phyloP scores from a whole-genome alignment of 257 asterid species.

The Osmanthus fragrans region DNA sequence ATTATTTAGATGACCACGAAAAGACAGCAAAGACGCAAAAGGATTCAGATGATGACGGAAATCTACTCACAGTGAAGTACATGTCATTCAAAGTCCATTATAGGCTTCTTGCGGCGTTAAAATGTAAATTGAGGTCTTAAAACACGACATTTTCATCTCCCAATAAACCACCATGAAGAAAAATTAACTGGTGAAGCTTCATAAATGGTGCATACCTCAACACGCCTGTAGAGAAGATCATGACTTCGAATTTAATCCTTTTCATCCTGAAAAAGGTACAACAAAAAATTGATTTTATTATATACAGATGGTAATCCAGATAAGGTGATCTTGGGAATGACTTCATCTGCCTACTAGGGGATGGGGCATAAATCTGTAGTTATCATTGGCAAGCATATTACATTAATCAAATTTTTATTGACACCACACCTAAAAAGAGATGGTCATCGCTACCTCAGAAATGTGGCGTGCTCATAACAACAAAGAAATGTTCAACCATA shows the following conservation, averaged over 20 bases:
- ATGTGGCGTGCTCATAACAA: no score
- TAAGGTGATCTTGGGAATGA: neutral
- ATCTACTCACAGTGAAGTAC: neutral
- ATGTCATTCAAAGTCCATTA: neutral
- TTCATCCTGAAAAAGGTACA: slow-evolving; percentile 63
- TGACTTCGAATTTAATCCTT: slow-evolving; percentile 94
- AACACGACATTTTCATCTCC: neutral
- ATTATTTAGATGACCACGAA: neutral
- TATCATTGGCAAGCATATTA: neutral
- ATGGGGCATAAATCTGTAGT: neutral
- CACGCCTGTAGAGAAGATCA: slow-evolving; percentile 92
- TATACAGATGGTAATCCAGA: neutral
- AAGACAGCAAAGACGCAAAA: neutral
- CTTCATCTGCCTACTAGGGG: neutral
- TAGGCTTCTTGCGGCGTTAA: no score
- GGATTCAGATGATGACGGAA: neutral
- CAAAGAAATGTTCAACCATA: no score
- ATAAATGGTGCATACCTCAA: slow-evolving; percentile 59
- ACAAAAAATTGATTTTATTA: slow-evolving; percentile 8
- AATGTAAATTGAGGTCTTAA: neutral
- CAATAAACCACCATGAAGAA: slow-evolving; percentile 5
- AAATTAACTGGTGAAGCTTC: slow-evolving; percentile 8
- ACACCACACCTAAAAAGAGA: no score
- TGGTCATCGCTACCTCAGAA: no score
- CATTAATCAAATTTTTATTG: neutral